phyloP scores from a whole-genome alignment of 495 filamentous ascomycete species.

The Xylaria telfairii region DNA sequence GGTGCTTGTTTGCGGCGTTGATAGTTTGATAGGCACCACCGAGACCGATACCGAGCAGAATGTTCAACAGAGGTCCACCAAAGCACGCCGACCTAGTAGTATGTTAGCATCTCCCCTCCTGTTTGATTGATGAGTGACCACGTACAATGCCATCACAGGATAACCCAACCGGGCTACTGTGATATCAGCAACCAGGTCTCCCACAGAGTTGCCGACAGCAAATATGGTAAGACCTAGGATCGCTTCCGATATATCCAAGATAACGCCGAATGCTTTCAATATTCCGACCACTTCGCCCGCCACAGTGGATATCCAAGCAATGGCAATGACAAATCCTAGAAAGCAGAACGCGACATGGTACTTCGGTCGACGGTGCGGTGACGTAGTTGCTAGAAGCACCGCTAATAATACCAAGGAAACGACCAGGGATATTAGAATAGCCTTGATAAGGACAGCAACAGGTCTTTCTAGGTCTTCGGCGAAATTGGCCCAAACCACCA shows the following conservation, averaged over 20 bases:
- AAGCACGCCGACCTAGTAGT: conserved; percentile 77
- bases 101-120: conserved; percentile 32
- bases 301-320: conserved; percentile 96
- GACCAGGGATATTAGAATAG: conserved; percentile 72
- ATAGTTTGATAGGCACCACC: conserved; percentile 86
- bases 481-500: conserved; percentile 77
- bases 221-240: conserved; percentile 96
- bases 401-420: conserved; percentile 69
- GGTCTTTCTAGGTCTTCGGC: conserved; percentile 55
- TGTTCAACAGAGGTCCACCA: conserved; percentile 97
- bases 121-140: conserved; percentile 25
- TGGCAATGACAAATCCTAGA: conserved; percentile 87
- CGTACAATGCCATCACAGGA: conserved; percentile 91
- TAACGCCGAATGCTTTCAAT: conserved; percentile 91
- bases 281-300: conserved; percentile 96
- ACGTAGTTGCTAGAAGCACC: conserved; percentile 68
- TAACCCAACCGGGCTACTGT: conserved; percentile 92
- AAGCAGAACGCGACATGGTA: conserved; percentile 82
- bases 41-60: conserved; percentile 90
- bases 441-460: conserved; percentile 56
- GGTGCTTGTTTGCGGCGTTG: conserved; percentile 58
- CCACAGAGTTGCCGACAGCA: conserved; percentile 93
- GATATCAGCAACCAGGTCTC: conserved; percentile 92
- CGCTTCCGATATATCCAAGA: conserved; percentile 92
- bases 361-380: conserved; percentile 59